Evolutionary conservation across 2,329 filamentous ascomycete species (phyloP).

Genomic region (Macroventuria anomochaeta): DNA sequence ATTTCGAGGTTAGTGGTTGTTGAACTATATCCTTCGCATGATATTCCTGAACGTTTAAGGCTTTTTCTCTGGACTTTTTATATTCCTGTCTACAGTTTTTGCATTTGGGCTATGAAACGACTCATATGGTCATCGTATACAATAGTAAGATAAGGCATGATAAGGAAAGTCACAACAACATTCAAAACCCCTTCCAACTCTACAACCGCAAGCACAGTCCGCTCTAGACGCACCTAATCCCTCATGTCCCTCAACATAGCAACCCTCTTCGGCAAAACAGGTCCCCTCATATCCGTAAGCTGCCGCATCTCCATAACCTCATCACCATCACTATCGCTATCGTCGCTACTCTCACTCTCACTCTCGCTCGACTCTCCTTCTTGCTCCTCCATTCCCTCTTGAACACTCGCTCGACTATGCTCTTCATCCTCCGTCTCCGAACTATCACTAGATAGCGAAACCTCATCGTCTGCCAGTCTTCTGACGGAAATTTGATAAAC

Average conservation of each 20-base stretch:
- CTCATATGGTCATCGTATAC: too few relatives aligned
- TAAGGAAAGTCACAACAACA: too few relatives aligned
- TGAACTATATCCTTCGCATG: too few relatives aligned
- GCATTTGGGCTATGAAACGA: too few relatives aligned
- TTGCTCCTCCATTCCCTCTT: neutral
- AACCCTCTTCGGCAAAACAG: conserved; percentile 1
- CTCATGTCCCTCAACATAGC: neutral
- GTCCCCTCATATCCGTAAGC: neutral
- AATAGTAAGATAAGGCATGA: too few relatives aligned
- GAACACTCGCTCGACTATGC: neutral
- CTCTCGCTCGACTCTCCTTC: conserved; percentile 3
- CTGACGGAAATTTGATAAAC: conserved; percentile 1
- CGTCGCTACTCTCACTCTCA: neutral
- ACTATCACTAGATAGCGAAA: neutral
- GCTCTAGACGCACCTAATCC: neutral
- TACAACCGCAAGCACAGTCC: too few relatives aligned
- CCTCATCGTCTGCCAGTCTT: neutral
- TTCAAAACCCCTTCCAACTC: too few relatives aligned
- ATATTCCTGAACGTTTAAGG: too few relatives aligned
- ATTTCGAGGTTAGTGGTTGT: too few relatives aligned
- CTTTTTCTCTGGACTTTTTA: too few relatives aligned
- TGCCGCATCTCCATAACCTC: neutral
- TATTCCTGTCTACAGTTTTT: too few relatives aligned
- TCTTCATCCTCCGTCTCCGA: neutral
- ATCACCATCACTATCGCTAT: neutral